Evolutionary conservation across 805 yeast species (phyloP).

Genomic region (Schwanniomyces sp.): DNA sequence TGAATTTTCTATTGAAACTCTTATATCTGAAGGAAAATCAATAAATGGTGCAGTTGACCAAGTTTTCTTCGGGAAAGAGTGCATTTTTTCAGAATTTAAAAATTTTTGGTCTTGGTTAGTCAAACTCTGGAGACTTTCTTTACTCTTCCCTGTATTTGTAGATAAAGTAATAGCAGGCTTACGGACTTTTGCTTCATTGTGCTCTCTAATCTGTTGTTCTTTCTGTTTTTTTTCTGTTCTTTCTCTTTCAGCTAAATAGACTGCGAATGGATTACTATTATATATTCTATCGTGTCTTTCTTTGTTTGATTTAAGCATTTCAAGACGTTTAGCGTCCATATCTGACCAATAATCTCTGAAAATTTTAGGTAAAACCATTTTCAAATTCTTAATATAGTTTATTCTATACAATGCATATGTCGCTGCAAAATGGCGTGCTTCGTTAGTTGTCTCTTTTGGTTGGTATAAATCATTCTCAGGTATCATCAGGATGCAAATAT

Average conservation of each 20-base stretch:
- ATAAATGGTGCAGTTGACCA: constrained; percentile 74
- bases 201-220: constrained; percentile 45
- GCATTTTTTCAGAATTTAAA: constrained; percentile 1
- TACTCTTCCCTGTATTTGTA: constrained; percentile 17
- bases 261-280: constrained; percentile 74
- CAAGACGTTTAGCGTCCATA: constrained; percentile 60
- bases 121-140: constrained; percentile 3
- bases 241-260: constrained; percentile 58
- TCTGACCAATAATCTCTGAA: constrained; percentile 79
- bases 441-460: constrained; percentile 79
- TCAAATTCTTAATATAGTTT: constrained; percentile 77
- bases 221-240: constrained; percentile 41
- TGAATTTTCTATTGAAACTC: constrained; percentile 62
- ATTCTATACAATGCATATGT: constrained; percentile 82
- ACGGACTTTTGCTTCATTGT: constrained; percentile 51
- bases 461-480: constrained; percentile 50
- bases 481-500: constrained; percentile 55
- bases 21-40: constrained; percentile 62
- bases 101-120: constrained; percentile 1
- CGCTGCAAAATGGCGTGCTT: constrained; percentile 89
- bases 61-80: constrained; percentile 49
- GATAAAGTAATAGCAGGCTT: constrained; percentile 46
- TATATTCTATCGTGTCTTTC: constrained; percentile 52
- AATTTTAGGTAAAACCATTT: constrained; percentile 82
- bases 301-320: constrained; percentile 45